Evolutionary conservation across 2,329 filamentous ascomycete species (phyloP), one percentile per base, ranked within the genome.

Genomic region (Mycosphaerelloides madeirae): DNA sequence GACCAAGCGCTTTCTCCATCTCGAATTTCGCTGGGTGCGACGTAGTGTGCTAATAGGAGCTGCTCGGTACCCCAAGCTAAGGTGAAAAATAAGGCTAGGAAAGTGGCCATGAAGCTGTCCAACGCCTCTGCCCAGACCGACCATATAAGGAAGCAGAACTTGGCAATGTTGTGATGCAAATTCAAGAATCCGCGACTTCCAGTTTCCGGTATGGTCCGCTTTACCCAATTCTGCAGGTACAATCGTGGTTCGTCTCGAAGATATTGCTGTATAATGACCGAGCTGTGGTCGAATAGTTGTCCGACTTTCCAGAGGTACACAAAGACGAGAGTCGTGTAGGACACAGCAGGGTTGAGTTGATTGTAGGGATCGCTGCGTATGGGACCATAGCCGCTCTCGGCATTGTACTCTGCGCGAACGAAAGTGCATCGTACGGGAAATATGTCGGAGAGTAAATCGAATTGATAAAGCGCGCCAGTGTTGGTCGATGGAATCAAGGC

Each of bases 301-400:
- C 19, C 14, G n/a, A 51, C 20, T 16, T 44, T 48, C 48, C 48
- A 51, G 12, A 38, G 12, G 18, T 51, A 51, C 2, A 36, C 33
- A 12, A 29, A 14, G 1, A 43, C 3, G 2, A 49, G 32, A 16
- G 36, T 32, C 3, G n/a, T 28, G 18, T 43, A 25, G 14, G 38
- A 35, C 3, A 51, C 6, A 33, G n/a, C 34, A 38, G 18, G 13
- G 20, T 16, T n/a, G 28, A 13, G 8, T 22, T n/a, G 34, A 19
- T 9, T 14, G 25, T 38, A 25, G 6, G 22, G 22, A 25, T 25
- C 9, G 22, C 22, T 25, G 22, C 22, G 22, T 9, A 9, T 9
- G 22, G 5, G 5, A 25, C 22, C 22, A 25, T 9, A 25, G 22
- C 22, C 22, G 6, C 5, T 5, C 9, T 9, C 6, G 22, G 22